A percentile compares a stretch with the other conserved stretches of the same genome.
Evolutionary conservation across 169 alveolate species (phyloP).

Genomic region (Cryptosporidium baileyi): DNA sequence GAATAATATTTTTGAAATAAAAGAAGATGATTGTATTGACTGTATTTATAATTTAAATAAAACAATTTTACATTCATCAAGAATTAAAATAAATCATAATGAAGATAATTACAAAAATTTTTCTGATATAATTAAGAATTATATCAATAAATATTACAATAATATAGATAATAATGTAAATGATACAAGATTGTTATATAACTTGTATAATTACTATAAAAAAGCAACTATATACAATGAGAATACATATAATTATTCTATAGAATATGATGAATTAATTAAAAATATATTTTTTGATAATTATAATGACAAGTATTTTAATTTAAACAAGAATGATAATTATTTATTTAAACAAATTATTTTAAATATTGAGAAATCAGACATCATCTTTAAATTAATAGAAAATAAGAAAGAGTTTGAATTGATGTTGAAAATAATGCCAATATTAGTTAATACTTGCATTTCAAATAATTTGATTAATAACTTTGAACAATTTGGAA

Average conservation of each 20-base stretch:
- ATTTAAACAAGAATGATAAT: neutral
- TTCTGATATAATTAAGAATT: neutral
- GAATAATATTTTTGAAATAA: neutral
- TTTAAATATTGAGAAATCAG: neutral
- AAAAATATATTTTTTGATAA: neutral
- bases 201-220: neutral
- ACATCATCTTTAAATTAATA: neutral
- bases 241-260: neutral
- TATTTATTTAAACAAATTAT: slow-evolving; percentile 1
- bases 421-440: slow-evolving; percentile 6
- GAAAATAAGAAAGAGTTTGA: neutral
- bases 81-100: neutral
- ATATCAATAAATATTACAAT: neutral
- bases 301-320: neutral
- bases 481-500: neutral
- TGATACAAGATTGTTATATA: too few species aligned
- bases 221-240: slow-evolving; percentile 6
- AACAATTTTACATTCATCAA: neutral
- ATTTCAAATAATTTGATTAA: slow-evolving; percentile 11
- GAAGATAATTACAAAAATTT: neutral
- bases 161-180: too few species aligned
- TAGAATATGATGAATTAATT: neutral
- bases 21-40: neutral
- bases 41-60: slow-evolving; percentile 3
- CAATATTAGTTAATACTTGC: neutral